Conservation (phyloP, 495 filamentous ascomycete genomes). For the Patellaria atrata region DNA sequence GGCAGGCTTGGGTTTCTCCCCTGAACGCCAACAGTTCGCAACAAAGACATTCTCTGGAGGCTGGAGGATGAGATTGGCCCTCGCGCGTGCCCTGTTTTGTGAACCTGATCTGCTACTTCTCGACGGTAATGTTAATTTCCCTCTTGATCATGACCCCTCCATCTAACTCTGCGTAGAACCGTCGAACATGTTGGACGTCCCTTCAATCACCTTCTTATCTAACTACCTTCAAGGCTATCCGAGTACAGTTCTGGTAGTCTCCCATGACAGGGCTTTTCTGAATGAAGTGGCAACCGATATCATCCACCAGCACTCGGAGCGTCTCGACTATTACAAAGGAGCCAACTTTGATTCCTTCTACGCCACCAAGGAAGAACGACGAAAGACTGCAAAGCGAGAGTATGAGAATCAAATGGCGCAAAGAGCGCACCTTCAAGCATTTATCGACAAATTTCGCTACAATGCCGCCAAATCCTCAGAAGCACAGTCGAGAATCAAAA, state of each 20-base stretch:
- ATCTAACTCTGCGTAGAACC: conserved; percentile 48
- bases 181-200: conserved; percentile 99
- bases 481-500: conserved; percentile 97
- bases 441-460: conserved; percentile 99
- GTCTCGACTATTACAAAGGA: conserved; percentile 96
- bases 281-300: conserved; percentile 99
- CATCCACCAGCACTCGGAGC: conserved; percentile 93
- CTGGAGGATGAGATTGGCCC: conserved; percentile 96
- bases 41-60: conserved; percentile 98
- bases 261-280: conserved; percentile 96
- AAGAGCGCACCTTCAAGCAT: conserved; percentile 80
- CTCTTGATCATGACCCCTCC: neutral
- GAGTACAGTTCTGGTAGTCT: conserved; percentile 90
- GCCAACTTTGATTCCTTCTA: conserved; percentile 99
- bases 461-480: conserved; percentile 98
- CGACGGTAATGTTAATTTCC: conserved; percentile 40
- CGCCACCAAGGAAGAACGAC: conserved; percentile 88
- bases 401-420: conserved; percentile 98
- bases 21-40: conserved; percentile 79
- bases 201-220: conserved; percentile 96
- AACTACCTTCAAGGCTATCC: conserved; percentile 92
- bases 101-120: conserved; percentile 93
- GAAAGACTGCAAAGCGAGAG: conserved; percentile 91
- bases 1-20: conserved; percentile 91
- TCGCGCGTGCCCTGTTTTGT: conserved; percentile 93